Evolutionary conservation across 306 rosid genomes (phyloP).

Genomic region (Dryas alaskensis): DNA sequence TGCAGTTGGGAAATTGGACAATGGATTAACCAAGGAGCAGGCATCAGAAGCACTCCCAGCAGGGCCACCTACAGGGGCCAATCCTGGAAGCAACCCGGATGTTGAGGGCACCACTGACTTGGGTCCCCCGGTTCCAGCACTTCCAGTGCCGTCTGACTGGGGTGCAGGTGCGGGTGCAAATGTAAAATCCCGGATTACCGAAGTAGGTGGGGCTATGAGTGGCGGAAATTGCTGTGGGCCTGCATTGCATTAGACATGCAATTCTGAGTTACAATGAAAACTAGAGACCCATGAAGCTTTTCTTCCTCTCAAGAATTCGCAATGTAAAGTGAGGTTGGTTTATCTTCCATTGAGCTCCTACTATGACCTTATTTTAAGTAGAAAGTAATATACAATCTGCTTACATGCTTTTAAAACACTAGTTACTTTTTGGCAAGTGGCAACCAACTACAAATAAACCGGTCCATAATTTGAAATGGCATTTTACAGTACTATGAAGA

Average conservation of each 20-base stretch:
- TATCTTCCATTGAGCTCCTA: background rate
- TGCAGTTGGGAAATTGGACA: constrained; percentile 37
- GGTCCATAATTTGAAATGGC: background rate
- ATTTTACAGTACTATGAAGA: background rate
- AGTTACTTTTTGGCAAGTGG: background rate
- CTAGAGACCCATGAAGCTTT: background rate
- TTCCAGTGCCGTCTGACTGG: constrained; percentile 46
- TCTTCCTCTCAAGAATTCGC: background rate
- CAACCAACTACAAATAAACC: background rate
- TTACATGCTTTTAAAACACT: constrained; percentile 1
- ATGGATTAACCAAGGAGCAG: constrained; percentile 53
- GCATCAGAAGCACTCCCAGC: constrained; percentile 56
- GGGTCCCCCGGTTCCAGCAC: constrained; percentile 44
- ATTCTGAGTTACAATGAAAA: background rate
- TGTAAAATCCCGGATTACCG: constrained; percentile 44
- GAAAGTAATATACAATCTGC: background rate
- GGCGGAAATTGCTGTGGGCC: constrained; percentile 76
- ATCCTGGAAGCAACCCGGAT: constrained; percentile 46
- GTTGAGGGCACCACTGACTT: constrained; percentile 46
- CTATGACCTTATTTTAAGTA: background rate
- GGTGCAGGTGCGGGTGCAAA: constrained; percentile 81
- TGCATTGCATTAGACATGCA: constrained; percentile 36
- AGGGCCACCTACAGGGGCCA: constrained; percentile 70
- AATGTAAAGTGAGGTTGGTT: constrained; percentile 1
- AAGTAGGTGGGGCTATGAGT: constrained; percentile 71